Evolutionary conservation across 768 basidiomycete species (phyloP).

Genomic region (Tremella yokohamensis): DNA sequence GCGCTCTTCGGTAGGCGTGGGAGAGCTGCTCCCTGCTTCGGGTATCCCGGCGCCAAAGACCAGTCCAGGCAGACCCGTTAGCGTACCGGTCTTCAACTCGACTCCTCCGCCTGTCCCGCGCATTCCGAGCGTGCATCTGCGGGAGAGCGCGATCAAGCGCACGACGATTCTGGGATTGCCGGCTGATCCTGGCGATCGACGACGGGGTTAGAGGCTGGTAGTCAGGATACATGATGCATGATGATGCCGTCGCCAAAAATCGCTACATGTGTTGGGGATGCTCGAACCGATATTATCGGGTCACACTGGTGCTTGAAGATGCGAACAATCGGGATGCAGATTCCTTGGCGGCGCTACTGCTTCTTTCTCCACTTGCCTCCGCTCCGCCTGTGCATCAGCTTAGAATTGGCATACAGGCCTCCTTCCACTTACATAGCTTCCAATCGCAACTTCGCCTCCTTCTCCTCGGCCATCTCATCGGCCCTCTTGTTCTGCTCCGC

Average conservation of each 20-base stretch:
- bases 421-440: slow-evolving; percentile 59
- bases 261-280: slow-evolving; percentile 2
- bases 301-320: neutral
- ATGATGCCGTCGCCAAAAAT: neutral
- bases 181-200: neutral
- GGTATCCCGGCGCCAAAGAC: slow-evolving; percentile 30
- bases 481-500: slow-evolving; percentile 71
- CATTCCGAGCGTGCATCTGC: slow-evolving; percentile 37
- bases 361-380: slow-evolving; percentile 42
- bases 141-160: slow-evolving; percentile 8
- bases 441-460: slow-evolving; percentile 59
- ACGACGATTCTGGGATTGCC: neutral
- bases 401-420: neutral
- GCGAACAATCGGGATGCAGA: neutral
- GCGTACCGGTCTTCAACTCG: slow-evolving; percentile 27
- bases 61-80: slow-evolving; percentile 22
- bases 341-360: slow-evolving; percentile 1
- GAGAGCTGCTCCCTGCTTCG: slow-evolving; percentile 14
- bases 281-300: neutral
- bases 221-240: slow-evolving; percentile 2
- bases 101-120: slow-evolving; percentile 42
- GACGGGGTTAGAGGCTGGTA: neutral
- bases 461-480: slow-evolving; percentile 66
- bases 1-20: slow-evolving; percentile 12
- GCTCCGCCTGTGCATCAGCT: slow-evolving; percentile 17